These are phyloP conservation scores for Colletotrichum musae DNA, from an alignment of 2,329 filamentous ascomycete species.

Conservation along the genomic window DNA sequence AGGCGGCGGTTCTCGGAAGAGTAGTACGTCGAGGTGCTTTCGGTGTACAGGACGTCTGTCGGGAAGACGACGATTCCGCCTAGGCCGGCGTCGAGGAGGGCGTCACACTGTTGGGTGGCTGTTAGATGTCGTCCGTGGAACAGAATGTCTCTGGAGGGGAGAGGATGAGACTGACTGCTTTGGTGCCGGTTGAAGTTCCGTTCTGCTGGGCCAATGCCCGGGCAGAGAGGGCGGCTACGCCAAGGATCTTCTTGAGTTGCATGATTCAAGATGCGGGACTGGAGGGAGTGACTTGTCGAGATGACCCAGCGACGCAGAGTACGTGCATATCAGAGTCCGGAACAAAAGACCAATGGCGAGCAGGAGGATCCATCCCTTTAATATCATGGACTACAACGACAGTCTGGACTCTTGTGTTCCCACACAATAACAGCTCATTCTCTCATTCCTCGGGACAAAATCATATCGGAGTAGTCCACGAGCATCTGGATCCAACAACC, in stretches of 20 bases:
- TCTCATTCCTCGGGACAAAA: not conserved
- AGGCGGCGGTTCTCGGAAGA: slow-evolving; percentile 45
- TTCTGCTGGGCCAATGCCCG: not conserved
- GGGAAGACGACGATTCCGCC: slow-evolving; percentile 25
- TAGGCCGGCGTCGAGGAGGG: slow-evolving; percentile 29
- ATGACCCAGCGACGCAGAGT: not conserved
- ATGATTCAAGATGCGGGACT: not conserved
- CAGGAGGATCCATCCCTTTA: not conserved
- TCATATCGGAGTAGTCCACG: not conserved
- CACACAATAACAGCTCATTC: not conserved
- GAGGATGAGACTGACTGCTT: not conserved
- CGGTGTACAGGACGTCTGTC: slow-evolving; percentile 9
- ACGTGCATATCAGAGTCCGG: not conserved
- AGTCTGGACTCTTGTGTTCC: not conserved
- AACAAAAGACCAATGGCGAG: not conserved
- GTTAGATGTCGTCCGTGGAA: too few species aligned
- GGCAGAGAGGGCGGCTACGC: not conserved
- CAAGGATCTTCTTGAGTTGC: not conserved
- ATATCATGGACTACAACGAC: not conserved
- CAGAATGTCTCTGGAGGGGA: too few species aligned
- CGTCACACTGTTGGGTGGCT: slow-evolving; percentile 16
- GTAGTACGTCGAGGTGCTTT: slow-evolving; percentile 40
- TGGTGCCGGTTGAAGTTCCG: not conserved
- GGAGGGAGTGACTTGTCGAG: not conserved
- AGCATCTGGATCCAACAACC: not conserved